These are phyloP conservation scores for Boletus huronensis DNA, from an alignment of 768 basidiomycete genomes.

Conservation along the genomic window DNA sequence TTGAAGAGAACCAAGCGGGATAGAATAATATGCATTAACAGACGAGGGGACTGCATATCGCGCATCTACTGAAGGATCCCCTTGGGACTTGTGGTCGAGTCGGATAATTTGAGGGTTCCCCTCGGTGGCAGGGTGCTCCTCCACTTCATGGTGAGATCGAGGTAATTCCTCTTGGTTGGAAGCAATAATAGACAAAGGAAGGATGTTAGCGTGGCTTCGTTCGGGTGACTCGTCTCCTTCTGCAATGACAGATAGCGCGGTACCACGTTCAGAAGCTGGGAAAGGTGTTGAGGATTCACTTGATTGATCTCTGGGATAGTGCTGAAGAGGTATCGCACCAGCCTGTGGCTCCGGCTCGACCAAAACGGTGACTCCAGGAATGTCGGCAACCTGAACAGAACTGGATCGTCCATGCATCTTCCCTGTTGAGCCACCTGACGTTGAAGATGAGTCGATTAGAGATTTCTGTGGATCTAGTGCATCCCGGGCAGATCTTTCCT, in stretches of 20 bases:
- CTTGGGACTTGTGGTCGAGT: constrained; percentile 4
- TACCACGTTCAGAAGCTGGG: constrained; percentile 28
- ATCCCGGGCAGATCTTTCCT: constrained; percentile 16
- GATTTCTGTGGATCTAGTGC: background rate
- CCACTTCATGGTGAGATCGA: background rate
- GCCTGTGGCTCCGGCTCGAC: constrained; percentile 2
- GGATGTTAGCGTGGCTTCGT: constrained; percentile 16
- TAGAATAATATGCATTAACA: constrained; percentile 36
- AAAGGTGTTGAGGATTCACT: constrained; percentile 3
- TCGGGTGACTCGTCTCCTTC: constrained; percentile 67
- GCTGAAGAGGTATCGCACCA: background rate
- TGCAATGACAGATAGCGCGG: constrained; percentile 64
- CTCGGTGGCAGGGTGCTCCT: background rate
- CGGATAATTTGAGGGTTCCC: background rate
- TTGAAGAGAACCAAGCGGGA: constrained; percentile 37
- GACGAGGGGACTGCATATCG: constrained; percentile 27
- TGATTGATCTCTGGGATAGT: background rate
- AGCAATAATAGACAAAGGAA: background rate
- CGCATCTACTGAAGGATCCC: constrained; percentile 16
- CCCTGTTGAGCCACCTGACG: background rate
- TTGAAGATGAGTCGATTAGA: background rate
- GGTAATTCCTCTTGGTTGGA: background rate
- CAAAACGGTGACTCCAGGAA: constrained; percentile 6
- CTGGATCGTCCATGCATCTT: background rate
- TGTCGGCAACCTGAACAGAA: constrained; percentile 3